Conservation (phyloP, 1,284 basidiomycete species). For the Cutaneotrichosporon sp. region DNA sequence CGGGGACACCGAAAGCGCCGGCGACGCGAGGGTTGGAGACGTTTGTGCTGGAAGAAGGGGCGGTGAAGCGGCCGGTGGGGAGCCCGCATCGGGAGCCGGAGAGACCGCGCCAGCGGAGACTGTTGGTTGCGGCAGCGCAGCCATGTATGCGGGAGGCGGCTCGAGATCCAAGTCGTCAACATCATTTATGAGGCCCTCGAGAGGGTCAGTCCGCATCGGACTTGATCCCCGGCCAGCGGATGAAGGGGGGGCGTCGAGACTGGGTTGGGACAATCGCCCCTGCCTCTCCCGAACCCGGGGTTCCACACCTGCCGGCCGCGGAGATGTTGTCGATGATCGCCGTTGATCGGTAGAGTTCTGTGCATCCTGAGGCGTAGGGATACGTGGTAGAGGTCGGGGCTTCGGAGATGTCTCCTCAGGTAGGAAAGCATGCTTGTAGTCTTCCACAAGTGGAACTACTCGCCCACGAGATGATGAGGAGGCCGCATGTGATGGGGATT, state of each 20-base stretch:
- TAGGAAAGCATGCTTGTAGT: conserved; percentile 6
- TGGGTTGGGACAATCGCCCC: not conserved
- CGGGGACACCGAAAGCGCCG: not conserved
- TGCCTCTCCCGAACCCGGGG: not conserved
- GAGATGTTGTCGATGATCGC: not conserved
- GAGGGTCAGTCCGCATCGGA: conserved; percentile 1
- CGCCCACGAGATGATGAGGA: not conserved
- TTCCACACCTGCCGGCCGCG: not conserved
- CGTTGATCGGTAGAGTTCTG: not conserved
- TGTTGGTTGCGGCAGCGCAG: not conserved
- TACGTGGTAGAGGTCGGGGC: not conserved
- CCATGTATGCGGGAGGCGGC: conserved; percentile 4
- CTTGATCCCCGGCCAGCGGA: not conserved
- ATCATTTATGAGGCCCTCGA: not conserved
- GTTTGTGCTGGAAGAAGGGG: not conserved
- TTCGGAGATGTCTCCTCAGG: not conserved
- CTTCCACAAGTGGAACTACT: conserved; percentile 2
- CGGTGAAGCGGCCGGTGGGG: not conserved
- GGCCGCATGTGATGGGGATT: not conserved
- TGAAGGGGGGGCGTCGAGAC: not conserved
- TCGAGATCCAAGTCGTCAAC: conserved; percentile 1
- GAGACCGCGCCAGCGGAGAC: not conserved
- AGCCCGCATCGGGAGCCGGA: not conserved
- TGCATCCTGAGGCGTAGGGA: not conserved
- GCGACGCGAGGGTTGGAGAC: not conserved